phyloP scores from a whole-genome alignment of 2,329 filamentous ascomycete species.

The Botrytis tulipae region DNA sequence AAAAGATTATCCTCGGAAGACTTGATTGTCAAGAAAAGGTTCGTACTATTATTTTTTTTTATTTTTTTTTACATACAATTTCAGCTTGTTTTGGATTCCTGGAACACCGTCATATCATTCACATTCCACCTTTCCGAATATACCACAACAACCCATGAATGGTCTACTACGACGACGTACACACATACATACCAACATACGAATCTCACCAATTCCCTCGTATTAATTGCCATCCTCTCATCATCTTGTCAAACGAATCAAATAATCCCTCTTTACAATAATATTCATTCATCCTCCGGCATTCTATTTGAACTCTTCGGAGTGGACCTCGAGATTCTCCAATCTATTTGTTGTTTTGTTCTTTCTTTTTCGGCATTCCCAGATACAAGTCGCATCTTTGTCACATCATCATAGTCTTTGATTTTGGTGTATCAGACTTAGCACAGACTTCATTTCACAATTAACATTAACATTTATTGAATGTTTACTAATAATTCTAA shows the following conservation, averaged over 20 bases:
- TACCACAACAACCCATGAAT: not conserved
- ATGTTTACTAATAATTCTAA: constrained; percentile 24
- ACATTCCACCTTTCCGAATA: constrained; percentile 12
- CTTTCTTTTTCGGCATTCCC: not conserved
- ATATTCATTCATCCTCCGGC: not conserved
- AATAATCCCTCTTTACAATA: not conserved
- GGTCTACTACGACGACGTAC: not conserved
- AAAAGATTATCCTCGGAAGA: constrained; percentile 12
- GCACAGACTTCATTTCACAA: constrained; percentile 22
- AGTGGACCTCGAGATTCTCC: not conserved
- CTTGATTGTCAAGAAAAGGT: constrained; percentile 21
- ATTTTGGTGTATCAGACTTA: constrained; percentile 26
- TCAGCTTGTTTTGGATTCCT: constrained; percentile 10
- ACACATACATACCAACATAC: not conserved
- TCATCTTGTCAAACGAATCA: not conserved
- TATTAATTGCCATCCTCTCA: not conserved
- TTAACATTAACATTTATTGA: constrained; percentile 6
- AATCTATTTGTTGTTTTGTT: not conserved
- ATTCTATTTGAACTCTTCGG: not conserved
- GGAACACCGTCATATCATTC: constrained; percentile 3
- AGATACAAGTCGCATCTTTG: constrained; percentile 16
- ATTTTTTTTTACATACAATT: not conserved
- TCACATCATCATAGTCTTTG: constrained; percentile 10
- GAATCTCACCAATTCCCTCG: not conserved
- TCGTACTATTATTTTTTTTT: not conserved